Base-by-base conservation (phyloP, 2,329 filamentous ascomycete species). In the Xylaria sp. region DNA sequence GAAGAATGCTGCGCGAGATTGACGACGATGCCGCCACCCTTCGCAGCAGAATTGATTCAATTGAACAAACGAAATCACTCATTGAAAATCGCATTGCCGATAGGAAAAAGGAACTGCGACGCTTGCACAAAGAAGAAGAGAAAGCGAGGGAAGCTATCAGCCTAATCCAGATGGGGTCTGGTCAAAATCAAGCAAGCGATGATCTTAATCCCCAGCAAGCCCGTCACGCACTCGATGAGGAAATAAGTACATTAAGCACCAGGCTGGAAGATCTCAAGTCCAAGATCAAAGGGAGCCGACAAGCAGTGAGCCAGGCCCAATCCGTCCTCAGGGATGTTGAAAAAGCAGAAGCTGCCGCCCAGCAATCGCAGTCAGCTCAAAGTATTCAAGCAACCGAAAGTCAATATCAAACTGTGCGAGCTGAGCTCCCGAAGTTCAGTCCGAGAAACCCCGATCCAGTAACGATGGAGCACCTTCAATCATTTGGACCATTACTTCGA, bases 1-100 rank as follows among this genome's bases (percentile, higher is more conserved):
- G 69, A 33, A 69, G 56, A 36, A 75, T 76, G 72, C 10, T 76
- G 12, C 71, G 69, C 43, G 68, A 75, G 23, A 55, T 78, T 9
- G 74, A 75, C 15, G 69, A 66, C 7, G 75, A 78, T 23, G 5
- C 66, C n/a, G 36, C 33, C 12, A 41, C 43, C 4, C 66, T 72
- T 52, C 61, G 64, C 49, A 69, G 57, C 41, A 58, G 55, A 52
- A 62, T 66, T 23, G 49, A 64, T 31, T 59, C 62, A 43, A 51
- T 70, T 23, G 55, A 64, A 51, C 71, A 75, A 52, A 72, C 68
- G 9, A 66, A 66, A 3, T 52, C 54, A 6, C 57, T 59, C 51
- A 58, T 68, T 31, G 1, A 62, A 36, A 61, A 39, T 36, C 68
- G 69, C 33, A 67, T 72, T 36, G 20, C 28, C 9, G 62, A 59